phyloP scores from a whole-genome alignment of 495 filamentous ascomycete genomes.

The Penicillium diatomitis region DNA sequence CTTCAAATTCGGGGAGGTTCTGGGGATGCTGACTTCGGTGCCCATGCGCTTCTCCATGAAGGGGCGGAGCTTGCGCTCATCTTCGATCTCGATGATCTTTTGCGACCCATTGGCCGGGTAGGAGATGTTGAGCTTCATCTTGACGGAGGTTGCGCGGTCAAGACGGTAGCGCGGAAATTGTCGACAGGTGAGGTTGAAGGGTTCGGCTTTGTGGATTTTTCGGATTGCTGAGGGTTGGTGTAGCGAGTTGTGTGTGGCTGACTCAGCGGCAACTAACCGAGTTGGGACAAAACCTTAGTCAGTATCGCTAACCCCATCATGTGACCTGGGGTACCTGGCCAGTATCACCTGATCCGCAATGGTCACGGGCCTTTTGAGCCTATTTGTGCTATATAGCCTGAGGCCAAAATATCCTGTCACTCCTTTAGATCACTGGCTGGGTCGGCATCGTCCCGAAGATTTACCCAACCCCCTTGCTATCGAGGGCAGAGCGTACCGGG shows the following conservation, averaged over 20 bases:
- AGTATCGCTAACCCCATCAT: constrained; percentile 15
- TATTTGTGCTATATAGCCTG: too few relatives aligned
- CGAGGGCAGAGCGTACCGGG: too few relatives aligned
- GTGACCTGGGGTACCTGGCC: not conserved
- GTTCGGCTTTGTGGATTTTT: constrained; percentile 25
- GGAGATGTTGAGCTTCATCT: constrained; percentile 95
- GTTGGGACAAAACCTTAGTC: constrained; percentile 6
- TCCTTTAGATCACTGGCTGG: too few relatives aligned
- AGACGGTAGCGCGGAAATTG: constrained; percentile 44
- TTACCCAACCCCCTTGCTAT: too few relatives aligned
- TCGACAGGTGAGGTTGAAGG: constrained; percentile 39
- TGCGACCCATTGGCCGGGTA: constrained; percentile 98
- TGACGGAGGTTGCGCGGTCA: constrained; percentile 44
- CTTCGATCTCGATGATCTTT: constrained; percentile 96
- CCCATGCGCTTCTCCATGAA: constrained; percentile 96
- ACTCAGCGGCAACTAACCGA: constrained; percentile 15
- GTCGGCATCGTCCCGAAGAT: too few relatives aligned
- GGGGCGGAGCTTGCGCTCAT: constrained; percentile 85
- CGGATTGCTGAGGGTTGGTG: constrained; percentile 19
- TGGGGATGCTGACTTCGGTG: constrained; percentile 62
- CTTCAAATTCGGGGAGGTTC: constrained; percentile 6
- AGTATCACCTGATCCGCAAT: constrained; percentile 1
- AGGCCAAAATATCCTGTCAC: too few relatives aligned
- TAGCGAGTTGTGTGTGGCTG: constrained; percentile 26
- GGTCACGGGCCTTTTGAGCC: too few relatives aligned